A percentile compares a stretch with the other conserved stretches of the same genome.
Evolutionary conservation across 176 grass and related monocot species (phyloP).

Genomic region (Phoenix dactylifera): DNA sequence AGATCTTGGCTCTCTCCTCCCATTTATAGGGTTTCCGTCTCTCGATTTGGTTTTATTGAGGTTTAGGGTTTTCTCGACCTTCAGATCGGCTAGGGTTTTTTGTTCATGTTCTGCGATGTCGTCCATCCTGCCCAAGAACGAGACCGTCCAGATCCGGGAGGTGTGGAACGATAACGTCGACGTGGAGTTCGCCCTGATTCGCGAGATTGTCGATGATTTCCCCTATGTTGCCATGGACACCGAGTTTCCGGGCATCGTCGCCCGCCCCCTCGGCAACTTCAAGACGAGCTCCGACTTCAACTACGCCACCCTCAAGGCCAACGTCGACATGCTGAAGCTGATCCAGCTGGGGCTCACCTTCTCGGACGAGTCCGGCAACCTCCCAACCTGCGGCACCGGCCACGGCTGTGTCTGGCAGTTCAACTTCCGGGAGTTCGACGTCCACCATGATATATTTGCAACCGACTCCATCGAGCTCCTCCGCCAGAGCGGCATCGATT

Average conservation of each 20-base stretch:
- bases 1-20: too few species aligned
- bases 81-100: too few species aligned
- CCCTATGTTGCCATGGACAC: constrained; percentile 74
- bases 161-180: constrained; percentile 68
- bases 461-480: constrained; percentile 58
- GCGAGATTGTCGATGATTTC: constrained; percentile 40
- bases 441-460: constrained; percentile 28
- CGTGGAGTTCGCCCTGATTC: constrained; percentile 56
- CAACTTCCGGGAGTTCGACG: constrained; percentile 69
- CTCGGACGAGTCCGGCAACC: constrained; percentile 41
- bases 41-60: too few species aligned
- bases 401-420: constrained; percentile 69
- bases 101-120: too few species aligned
- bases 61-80: too few species aligned
- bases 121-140: background rate
- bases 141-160: constrained; percentile 60
- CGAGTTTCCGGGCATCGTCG: constrained; percentile 69
- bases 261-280: constrained; percentile 17
- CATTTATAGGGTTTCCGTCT: too few species aligned
- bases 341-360: constrained; percentile 78
- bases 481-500: constrained; percentile 50
- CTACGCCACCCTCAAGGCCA: constrained; percentile 50
- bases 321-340: constrained; percentile 75
- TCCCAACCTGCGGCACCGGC: constrained; percentile 29
- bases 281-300: constrained; percentile 26